Evolutionary conservation across 352 stramenopile genomes (phyloP), one percentile per base, ranked within the genome.

Genomic region (Hyaloperonospora arabidopsidis): DNA sequence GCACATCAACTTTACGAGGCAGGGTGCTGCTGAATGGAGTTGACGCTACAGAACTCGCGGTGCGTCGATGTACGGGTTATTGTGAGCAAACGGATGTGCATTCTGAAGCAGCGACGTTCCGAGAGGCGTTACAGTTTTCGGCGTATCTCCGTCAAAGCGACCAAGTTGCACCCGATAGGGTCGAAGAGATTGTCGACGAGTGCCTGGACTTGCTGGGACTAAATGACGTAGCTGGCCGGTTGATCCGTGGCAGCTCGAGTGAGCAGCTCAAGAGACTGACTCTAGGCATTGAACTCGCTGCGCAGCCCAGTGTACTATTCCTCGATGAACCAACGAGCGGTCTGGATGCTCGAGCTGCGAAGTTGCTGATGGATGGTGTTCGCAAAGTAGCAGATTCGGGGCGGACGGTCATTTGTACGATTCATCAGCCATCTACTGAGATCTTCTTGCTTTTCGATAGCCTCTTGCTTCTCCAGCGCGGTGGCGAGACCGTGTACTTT

Each of bases 21-120:
- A 49, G 61, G 5, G 60, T 98, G 49, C 52, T 79, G 14, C 45
- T 98, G 2, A 98, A 98, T 70, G 93, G 93, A 28, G 73, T 93
- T 56, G 86, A 94, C 61, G 74, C 70, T 1, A 84, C 70, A 0
- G 66, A 82, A 25, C 57, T 82, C 14, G 70, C 67, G 11, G 68
- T 82, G 25, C 69, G 70, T 1, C 59, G 74, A 29, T 74, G 60
- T 11, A 82, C 74, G 10, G 70, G 75, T 5, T 86, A 84, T 55
- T 85, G 75, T 38, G 67, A 85, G 45, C 90, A 97, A 54, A 93
- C 95, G 49, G 90, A 97, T 59, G 80, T 86, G 39, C 77, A 97
- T 59, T 84, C 76, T 2, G 76, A 90, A 38, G 93, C 87, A 2
- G 74, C 81, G 5, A 97, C 92, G 6, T 89, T 93, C 32, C 74